Evolutionary conservation across 768 basidiomycete genomes (phyloP).

Genomic region (Amanita jacksonii): DNA sequence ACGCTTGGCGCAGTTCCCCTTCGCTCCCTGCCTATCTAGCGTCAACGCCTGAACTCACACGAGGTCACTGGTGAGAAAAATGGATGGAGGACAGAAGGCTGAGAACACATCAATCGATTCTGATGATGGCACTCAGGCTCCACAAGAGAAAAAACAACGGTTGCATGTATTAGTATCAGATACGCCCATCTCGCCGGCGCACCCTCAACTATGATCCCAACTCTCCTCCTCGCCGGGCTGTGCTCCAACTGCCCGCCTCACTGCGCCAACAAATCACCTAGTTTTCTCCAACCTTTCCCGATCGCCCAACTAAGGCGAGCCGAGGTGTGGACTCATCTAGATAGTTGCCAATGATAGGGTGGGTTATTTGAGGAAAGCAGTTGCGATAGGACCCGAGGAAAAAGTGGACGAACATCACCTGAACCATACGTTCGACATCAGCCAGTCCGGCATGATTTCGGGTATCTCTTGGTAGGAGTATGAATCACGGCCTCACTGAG

Average conservation of each 20-base stretch:
- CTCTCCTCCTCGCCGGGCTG: constrained; percentile 66
- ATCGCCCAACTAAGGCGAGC: constrained; percentile 84
- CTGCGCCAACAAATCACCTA: constrained; percentile 69
- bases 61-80: too few relatives aligned
- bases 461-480: too few relatives aligned
- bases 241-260: constrained; percentile 70
- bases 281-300: constrained; percentile 59
- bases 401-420: too few relatives aligned
- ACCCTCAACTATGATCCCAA: constrained; percentile 78
- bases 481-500: too few relatives aligned
- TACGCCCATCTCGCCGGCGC: constrained; percentile 76
- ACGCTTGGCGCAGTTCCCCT: too few relatives aligned
- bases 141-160: constrained; percentile 16
- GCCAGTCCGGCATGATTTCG: too few relatives aligned
- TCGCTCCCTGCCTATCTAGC: too few relatives aligned
- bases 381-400: too few relatives aligned
- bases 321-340: constrained; percentile 76
- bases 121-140: constrained; percentile 56
- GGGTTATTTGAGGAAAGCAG: too few relatives aligned
- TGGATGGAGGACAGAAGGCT: background rate
- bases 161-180: background rate
- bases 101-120: constrained; percentile 48
- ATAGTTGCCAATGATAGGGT: constrained; percentile 95
- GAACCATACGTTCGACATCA: too few relatives aligned
- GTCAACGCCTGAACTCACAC: too few relatives aligned